Evolutionary conservation across 1,139 yeast genomes (phyloP).

Genomic region (Magnusiomyces sp.): DNA sequence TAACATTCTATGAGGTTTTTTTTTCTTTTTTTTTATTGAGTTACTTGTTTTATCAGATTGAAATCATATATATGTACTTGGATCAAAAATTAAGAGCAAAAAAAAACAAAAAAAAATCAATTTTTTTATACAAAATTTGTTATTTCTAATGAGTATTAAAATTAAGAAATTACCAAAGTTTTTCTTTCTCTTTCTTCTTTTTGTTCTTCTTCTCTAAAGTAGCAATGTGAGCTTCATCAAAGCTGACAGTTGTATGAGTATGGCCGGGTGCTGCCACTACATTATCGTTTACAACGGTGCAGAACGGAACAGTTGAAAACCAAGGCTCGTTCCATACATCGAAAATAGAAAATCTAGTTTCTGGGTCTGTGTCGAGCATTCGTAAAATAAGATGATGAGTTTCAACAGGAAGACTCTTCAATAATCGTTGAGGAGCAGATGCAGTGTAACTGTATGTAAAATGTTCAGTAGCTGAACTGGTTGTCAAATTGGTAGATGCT

Average conservation of each 20-base stretch:
- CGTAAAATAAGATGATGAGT: conserved; percentile 27
- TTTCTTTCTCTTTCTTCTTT: conserved; percentile 33
- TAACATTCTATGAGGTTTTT: not conserved
- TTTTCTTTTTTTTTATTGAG: not conserved
- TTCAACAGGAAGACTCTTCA: conserved; percentile 30
- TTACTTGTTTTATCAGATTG: too few species aligned
- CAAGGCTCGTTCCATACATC: conserved; percentile 76
- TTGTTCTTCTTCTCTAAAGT: conserved; percentile 60
- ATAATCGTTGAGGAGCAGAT: conserved; percentile 28
- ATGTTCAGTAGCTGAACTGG: conserved; percentile 11
- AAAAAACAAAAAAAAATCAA: not conserved
- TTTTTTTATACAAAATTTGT: not conserved
- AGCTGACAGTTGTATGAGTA: conserved; percentile 81
- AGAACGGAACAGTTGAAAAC: conserved; percentile 53
- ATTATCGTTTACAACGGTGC: conserved; percentile 31
- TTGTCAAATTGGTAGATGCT: conserved; percentile 4
- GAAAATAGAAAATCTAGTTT: conserved; percentile 61
- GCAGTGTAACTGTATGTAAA: conserved; percentile 7
- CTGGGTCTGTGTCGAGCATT: conserved; percentile 33
- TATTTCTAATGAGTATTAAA: too few species aligned
- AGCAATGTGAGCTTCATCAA: conserved; percentile 91
- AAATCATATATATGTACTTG: not conserved
- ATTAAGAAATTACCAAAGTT: conserved; percentile 27
- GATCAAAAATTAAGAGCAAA: not conserved
- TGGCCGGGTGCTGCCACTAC: conserved; percentile 43